These are phyloP conservation scores for Penicillium sp. DNA, from an alignment of 2,329 filamentous ascomycete genomes.

Conservation along the genomic window DNA sequence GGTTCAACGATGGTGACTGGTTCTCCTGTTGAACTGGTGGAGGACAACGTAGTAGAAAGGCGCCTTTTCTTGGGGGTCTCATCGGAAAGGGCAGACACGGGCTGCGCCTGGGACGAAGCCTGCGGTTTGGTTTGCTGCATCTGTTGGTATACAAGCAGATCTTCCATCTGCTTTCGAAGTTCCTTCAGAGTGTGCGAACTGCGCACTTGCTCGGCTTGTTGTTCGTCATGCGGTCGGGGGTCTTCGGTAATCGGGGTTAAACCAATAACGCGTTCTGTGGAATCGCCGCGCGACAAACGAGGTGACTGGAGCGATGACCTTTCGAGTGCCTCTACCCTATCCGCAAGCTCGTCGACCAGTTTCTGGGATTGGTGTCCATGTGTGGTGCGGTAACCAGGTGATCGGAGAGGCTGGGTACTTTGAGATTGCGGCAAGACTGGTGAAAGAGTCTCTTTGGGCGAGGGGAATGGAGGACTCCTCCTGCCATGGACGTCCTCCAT, in stretches of 20 bases:
- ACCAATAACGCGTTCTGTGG: slow-evolving; percentile 14
- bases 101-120: slow-evolving; percentile 18
- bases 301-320: slow-evolving; percentile 7
- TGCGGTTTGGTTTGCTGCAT: slow-evolving; percentile 34
- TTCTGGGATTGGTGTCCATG: slow-evolving; percentile 16
- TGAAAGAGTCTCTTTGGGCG: slow-evolving; percentile 38
- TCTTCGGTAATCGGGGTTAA: slow-evolving; percentile 24
- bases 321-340: slow-evolving; percentile 9
- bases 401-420: slow-evolving; percentile 24
- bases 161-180: slow-evolving; percentile 43
- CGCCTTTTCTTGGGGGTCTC: slow-evolving; percentile 31
- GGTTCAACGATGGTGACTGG: slow-evolving; percentile 19
- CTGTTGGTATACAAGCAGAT: slow-evolving; percentile 41
- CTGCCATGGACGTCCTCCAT: slow-evolving; percentile 39
- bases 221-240: slow-evolving; percentile 21
- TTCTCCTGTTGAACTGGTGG: slow-evolving; percentile 22
- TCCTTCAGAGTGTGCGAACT: slow-evolving; percentile 41
- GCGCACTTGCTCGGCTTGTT: slow-evolving; percentile 31
- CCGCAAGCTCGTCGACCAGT: slow-evolving; percentile 12
- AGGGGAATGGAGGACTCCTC: slow-evolving; percentile 41
- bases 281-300: slow-evolving; percentile 26
- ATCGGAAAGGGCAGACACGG: slow-evolving; percentile 13
- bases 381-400: slow-evolving; percentile 19
- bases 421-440: slow-evolving; percentile 28
- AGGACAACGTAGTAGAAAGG: slow-evolving; percentile 31